Base-by-base conservation (phyloP, 2,329 filamentous ascomycete genomes). In the Pseudopithomyces maydicus region DNA sequence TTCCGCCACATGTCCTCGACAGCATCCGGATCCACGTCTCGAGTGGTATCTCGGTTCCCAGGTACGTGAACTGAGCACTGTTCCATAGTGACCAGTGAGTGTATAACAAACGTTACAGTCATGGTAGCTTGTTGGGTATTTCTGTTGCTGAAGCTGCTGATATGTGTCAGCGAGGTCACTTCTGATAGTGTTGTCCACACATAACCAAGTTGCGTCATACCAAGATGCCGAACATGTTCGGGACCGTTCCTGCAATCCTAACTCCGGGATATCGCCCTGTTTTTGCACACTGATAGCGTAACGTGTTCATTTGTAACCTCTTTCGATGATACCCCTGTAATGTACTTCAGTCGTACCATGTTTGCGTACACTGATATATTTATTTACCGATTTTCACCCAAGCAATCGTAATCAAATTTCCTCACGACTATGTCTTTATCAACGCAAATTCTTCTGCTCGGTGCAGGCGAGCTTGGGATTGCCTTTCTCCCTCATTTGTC, bases 391-490 rank as follows among this genome's bases (percentile, higher is more conserved):
- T 5, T 29, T 29, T 8, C 26, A 36, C 35, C 11, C 3, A 14
- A 36, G 12, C 11, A 36, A 36, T 14, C 5, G 11, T 11, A 5
- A 42, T 23, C 41, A 19, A 43, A 23, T 19, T 15, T 3, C 38
- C 4, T 19, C 19, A 2, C 19, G 35, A 41, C 20, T 14, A 62
- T 56, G 22, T 8, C 52, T 14, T 17, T 57, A 8, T 6, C 54
- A 7, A 65, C 49, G 0, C 53, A 61, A 20, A 76, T 89, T 55
- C 84, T 90, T 48, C 78, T 90, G 49, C 75, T 90, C 56, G 87
- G 88, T 51, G 84, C 85, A n/a, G 88, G 87, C 56, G 87, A 90
- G 75, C 82, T 90, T 14, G 88, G 87, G 47, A 74, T 78, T 4
- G 79, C 83, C 15, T 77, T 90, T 55, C 75, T 89, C 15, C 70